Base-by-base conservation (phyloP, 495 filamentous ascomycete genomes). In the Penicillium soppii region DNA sequence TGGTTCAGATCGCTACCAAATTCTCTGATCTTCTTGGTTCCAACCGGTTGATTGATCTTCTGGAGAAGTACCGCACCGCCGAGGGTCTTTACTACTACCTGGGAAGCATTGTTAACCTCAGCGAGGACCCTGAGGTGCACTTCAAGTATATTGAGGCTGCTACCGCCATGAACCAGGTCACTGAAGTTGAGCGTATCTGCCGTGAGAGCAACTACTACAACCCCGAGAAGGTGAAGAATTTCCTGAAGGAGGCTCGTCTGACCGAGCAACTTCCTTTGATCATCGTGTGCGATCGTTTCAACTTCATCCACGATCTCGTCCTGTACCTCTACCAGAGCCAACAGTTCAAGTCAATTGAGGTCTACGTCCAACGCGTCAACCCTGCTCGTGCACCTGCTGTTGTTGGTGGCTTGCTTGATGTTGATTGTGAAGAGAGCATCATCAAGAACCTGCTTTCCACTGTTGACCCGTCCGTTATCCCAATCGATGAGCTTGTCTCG, bases 111-210 rank as follows among this genome's bases (percentile, higher is more conserved):
- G 94, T 99, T 71, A 99, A 99, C 66, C 73, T 99, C 20, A 95
- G 89, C 53, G 89, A 97, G 69, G 95, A 99, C 62, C 73, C 86
- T 19, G 95, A 99, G 61, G 94, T 99, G 33, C 84, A 90, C 69
- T 99, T 96, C 85, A 99, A 99, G 79, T 99, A 99, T 70, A 95
- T 99, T 44, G 91, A 97, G 73, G 91, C 95, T 48, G 94, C 95
- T 26, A 96, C 92, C 41, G 84, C 83, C 61, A 95, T 95, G 82
- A 82, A 82, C 7, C 92, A 99, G 67, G 81, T 95, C 57, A 88
- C 86, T 48, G 94, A 99, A 65, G 94, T 99, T 29, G 94, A 97
- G 77, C 88, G 94, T 22, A 91, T 99, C 65, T 97, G 92, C 74
- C 85, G 94, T 46, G 94, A 99, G 66, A 95, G 88, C 79, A 91